Percentiles rank a stretch among this genome's conserved stretches.
Evolutionary conservation across 805 yeast genomes (phyloP).

Genomic region (Spathaspora sp.): DNA sequence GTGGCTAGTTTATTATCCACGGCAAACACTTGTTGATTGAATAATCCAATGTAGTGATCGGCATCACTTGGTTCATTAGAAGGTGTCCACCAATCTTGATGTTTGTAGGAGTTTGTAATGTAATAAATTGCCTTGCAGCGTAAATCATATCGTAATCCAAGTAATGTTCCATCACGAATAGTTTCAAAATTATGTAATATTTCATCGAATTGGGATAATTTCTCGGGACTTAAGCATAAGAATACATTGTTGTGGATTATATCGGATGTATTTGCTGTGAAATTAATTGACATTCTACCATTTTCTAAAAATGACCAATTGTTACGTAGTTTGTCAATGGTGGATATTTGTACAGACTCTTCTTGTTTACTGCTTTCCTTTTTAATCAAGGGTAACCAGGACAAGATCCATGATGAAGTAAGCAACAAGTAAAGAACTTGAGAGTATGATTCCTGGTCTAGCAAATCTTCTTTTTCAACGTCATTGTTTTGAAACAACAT

Average conservation of each 20-base stretch:
- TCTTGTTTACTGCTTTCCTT: conserved; percentile 31
- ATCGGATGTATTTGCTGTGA: conserved; percentile 14
- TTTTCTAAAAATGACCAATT: conserved; percentile 42
- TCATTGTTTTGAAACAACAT: conserved; percentile 17
- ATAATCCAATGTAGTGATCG: conserved; percentile 48
- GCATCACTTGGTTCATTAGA: conserved; percentile 55
- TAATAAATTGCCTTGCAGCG: conserved; percentile 51
- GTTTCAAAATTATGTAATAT: conserved; percentile 29
- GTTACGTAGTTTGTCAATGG: conserved; percentile 31
- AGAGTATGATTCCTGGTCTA: conserved; percentile 51
- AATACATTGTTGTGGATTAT: conserved; percentile 22
- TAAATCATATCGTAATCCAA: conserved; percentile 56
- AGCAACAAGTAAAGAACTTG: conserved; percentile 51
- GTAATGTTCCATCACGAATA: conserved; percentile 35
- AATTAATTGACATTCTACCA: conserved; percentile 20
- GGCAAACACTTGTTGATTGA: conserved; percentile 47
- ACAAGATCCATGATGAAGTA: conserved; percentile 52
- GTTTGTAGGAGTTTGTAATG: conserved; percentile 45
- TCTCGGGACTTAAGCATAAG: conserved; percentile 29
- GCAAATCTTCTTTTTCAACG: conserved; percentile 42
- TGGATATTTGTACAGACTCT: conserved; percentile 15
- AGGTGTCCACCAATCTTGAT: conserved; percentile 53
- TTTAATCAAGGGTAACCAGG: conserved; percentile 57
- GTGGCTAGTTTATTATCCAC: conserved; percentile 41
- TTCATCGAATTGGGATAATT: conserved; percentile 32